A percentile compares a stretch with the other conserved stretches of the same genome.
Conservation (phyloP, 2,329 filamentous ascomycete genomes). For the Penicillium crustosum region DNA sequence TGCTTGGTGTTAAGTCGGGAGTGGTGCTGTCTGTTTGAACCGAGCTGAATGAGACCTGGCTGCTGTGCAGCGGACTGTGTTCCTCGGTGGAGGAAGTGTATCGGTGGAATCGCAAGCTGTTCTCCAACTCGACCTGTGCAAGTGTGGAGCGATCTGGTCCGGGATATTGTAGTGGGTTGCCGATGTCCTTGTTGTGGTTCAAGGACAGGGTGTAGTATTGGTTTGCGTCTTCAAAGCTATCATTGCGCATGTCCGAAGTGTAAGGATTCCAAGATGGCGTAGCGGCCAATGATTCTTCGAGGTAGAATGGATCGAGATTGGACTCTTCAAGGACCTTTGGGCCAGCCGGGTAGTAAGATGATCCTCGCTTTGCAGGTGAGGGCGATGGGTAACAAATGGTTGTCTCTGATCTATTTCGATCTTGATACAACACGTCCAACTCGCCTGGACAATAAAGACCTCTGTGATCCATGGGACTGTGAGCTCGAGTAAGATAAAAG, state of each 20-base stretch:
- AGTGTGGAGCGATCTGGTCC: slow-evolving; percentile 32
- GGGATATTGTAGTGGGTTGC: slow-evolving; percentile 15
- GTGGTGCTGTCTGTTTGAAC: slow-evolving; percentile 32
- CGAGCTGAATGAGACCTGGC: slow-evolving; percentile 38
- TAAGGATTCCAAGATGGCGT: slow-evolving; percentile 29
- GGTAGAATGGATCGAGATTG: slow-evolving; percentile 42
- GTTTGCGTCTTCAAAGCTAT: slow-evolving; percentile 31
- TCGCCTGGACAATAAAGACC: slow-evolving; percentile 35
- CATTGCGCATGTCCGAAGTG: slow-evolving; percentile 32
- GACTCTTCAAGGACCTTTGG: slow-evolving; percentile 34
- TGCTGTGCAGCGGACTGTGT: slow-evolving; percentile 26
- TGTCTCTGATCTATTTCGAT: slow-evolving; percentile 35
- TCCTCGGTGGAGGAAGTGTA: slow-evolving; percentile 27
- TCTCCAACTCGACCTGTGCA: slow-evolving; percentile 34
- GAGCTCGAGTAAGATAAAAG: slow-evolving; percentile 19
- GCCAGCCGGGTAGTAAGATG: slow-evolving; percentile 33
- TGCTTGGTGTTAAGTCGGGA: slow-evolving; percentile 41
- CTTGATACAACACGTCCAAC: slow-evolving; percentile 33
- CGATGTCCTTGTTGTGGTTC: slow-evolving; percentile 22
- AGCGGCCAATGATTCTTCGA: slow-evolving; percentile 36
- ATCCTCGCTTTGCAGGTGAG: slow-evolving; percentile 31
- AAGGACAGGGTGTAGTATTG: slow-evolving; percentile 35
- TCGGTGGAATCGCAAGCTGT: slow-evolving; percentile 31
- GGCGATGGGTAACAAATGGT: slow-evolving; percentile 31
- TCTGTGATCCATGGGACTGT: slow-evolving; percentile 42